Base-by-base conservation (phyloP, 495 filamentous ascomycete species). In the Xylaria nigripes region DNA sequence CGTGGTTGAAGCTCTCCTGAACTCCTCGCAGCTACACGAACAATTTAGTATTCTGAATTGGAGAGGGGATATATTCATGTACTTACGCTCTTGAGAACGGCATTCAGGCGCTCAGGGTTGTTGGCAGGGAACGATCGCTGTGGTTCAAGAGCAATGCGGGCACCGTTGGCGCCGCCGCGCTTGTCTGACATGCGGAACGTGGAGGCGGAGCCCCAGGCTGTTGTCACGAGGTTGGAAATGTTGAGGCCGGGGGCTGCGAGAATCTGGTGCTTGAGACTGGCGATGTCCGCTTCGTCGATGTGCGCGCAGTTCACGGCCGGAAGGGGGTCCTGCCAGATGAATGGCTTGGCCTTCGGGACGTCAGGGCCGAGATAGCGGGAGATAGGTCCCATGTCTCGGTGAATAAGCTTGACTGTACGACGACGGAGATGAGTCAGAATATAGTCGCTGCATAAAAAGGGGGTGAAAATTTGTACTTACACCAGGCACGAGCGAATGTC, bases 111-210 rank as follows among this genome's bases (percentile, higher is more conserved):
- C 2, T 68, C 59, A 30, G 77, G 78, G 63, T 80, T 76, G 70
- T 82, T 83, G 50, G 80, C 73, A 55, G 75, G 68, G 79, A 79
- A 83, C 49, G 76, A 60, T 44, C 73, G 76, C 68, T 79, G 75
- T 18, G 80, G 80, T 38, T 67, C 66, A 34, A 83, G 76, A 38
- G 79, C 77, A 58, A 83, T 81, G 57, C 78, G 80, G 8, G 77
- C 80, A 52, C 80, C 80, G 56, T 82, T 82, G 60, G 79, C 80
- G 54, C 80, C 80, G 54, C 80, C 80, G 50, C 80, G 78, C 72
- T 83, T 83, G 72, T 83, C 80, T 54, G 74, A 67, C 43, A 77
- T 78, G 42, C 80, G 78, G 78, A 81, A 83, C 46, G 77, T 76
- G 2, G 78, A 76, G 42, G 79, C 79, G 0, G 80, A 76, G 18